Evolutionary conservation across 208 protist species (phyloP).

Genomic region (Leishmania tarentolae): DNA sequence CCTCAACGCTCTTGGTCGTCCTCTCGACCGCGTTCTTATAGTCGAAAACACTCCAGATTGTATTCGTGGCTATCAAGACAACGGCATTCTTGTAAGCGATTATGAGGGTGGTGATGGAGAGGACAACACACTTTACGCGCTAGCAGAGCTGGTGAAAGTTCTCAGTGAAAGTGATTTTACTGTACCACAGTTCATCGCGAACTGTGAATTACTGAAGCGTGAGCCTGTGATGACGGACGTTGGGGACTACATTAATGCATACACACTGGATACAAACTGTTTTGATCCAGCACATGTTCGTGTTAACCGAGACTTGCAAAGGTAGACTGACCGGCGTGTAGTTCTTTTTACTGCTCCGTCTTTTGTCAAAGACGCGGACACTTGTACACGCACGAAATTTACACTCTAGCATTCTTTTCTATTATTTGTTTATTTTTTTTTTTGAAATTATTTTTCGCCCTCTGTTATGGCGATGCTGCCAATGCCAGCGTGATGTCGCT

Average conservation of each 20-base stretch:
- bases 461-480: background rate
- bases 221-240: constrained; percentile 89
- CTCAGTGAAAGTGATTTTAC: constrained; percentile 83
- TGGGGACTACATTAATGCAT: constrained; percentile 91
- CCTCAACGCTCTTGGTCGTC: constrained; percentile 80
- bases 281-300: constrained; percentile 82
- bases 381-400: background rate
- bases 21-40: constrained; percentile 89
- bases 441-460: background rate
- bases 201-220: constrained; percentile 67
- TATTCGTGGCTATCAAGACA: constrained; percentile 91
- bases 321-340: background rate
- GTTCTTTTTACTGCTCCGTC: constrained; percentile 18
- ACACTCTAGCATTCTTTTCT: background rate
- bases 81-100: constrained; percentile 92
- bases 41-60: constrained; percentile 94
- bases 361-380: background rate
- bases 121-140: constrained; percentile 89
- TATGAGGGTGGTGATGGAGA: constrained; percentile 89
- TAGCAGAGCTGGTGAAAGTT: constrained; percentile 77
- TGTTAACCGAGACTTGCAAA: constrained; percentile 83
- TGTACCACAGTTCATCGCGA: constrained; percentile 88
- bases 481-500: background rate
- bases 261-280: constrained; percentile 76
- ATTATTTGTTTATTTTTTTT: constrained; percentile 6